Evolutionary conservation across 2,329 filamentous ascomycete genomes (phyloP).

Genomic region (Penicillium griseofulvum): DNA sequence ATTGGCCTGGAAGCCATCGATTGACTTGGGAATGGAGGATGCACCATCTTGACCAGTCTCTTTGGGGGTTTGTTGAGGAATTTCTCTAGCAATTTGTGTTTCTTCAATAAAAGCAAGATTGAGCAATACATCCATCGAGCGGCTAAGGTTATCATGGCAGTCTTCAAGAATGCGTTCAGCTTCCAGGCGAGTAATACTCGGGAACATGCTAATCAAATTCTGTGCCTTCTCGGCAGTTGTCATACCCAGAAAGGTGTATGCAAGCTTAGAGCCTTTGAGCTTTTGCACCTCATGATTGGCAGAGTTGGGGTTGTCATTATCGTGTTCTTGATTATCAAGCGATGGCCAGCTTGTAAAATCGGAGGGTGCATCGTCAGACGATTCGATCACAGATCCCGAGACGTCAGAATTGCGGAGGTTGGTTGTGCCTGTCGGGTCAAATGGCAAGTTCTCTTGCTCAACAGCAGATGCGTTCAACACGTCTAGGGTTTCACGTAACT

Average conservation of each 20-base stretch:
- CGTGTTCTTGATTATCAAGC: slow-evolving; percentile 5
- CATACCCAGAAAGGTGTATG: slow-evolving; percentile 32
- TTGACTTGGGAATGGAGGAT: slow-evolving; percentile 59
- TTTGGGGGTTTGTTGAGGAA: background rate
- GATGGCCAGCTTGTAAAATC: background rate
- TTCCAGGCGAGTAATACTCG: slow-evolving; percentile 63
- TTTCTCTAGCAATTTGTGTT: slow-evolving; percentile 52
- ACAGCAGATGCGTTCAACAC: slow-evolving; percentile 67
- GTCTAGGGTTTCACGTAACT: slow-evolving; percentile 62
- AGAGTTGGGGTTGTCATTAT: slow-evolving; percentile 27
- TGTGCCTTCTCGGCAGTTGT: slow-evolving; percentile 59
- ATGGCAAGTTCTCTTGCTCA: slow-evolving; percentile 63
- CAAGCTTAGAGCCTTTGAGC: slow-evolving; percentile 13
- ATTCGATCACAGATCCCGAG: slow-evolving; percentile 24
- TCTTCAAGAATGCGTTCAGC: slow-evolving; percentile 67
- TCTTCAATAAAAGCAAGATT: slow-evolving; percentile 76
- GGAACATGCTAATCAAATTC: slow-evolving; percentile 69
- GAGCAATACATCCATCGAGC: slow-evolving; percentile 75
- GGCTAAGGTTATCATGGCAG: slow-evolving; percentile 63
- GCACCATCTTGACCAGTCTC: slow-evolving; percentile 29
- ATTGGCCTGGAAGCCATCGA: slow-evolving; percentile 75
- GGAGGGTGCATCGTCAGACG: background rate
- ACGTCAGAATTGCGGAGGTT: slow-evolving; percentile 36
- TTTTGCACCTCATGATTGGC: slow-evolving; percentile 4
- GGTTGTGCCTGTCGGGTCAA: slow-evolving; percentile 73